Evolutionary conservation across 148 eudicot species (phyloP).

Genomic region (Amaranthus hypochondriacus): DNA sequence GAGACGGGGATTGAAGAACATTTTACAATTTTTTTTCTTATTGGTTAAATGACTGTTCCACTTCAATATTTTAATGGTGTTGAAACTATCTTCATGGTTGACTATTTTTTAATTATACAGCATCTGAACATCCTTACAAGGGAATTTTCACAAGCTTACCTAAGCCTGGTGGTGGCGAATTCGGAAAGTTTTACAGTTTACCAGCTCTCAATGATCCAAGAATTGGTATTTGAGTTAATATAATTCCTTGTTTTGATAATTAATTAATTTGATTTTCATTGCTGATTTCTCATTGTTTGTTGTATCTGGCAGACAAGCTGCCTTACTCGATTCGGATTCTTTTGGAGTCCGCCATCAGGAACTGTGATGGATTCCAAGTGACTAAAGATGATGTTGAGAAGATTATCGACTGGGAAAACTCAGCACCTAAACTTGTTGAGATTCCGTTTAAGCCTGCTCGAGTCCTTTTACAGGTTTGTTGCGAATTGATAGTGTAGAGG

Average conservation of each 20-base stretch:
- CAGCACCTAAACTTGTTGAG: conserved; percentile 87
- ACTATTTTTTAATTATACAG: conserved; percentile 32
- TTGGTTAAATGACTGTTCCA: no score
- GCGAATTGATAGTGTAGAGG: no score
- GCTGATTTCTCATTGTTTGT: not conserved
- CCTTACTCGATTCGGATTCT: conserved; percentile 88
- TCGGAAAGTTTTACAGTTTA: conserved; percentile 93
- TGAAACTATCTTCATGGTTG: no score
- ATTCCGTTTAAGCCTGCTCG: conserved; percentile 98
- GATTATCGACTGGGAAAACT: conserved; percentile 92
- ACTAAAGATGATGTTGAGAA: conserved; percentile 84
- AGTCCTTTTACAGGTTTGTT: conserved; percentile 76
- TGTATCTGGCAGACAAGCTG: conserved; percentile 48
- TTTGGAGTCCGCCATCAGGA: conserved; percentile 85
- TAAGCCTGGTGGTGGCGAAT: conserved; percentile 95
- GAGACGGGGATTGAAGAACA: no score
- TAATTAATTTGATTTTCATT: not conserved
- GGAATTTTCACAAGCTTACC: conserved; percentile 73
- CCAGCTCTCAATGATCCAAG: conserved; percentile 93
- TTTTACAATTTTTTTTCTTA: no score
- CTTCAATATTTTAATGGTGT: no score
- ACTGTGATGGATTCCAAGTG: conserved; percentile 94
- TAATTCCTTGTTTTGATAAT: not conserved
- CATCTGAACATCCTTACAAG: conserved; percentile 83
- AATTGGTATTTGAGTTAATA: conserved; percentile 41